Evolutionary conservation across 495 filamentous ascomycete species (phyloP), one percentile per base, ranked within the genome.

Genomic region (Aspergillus incahuasiensis): DNA sequence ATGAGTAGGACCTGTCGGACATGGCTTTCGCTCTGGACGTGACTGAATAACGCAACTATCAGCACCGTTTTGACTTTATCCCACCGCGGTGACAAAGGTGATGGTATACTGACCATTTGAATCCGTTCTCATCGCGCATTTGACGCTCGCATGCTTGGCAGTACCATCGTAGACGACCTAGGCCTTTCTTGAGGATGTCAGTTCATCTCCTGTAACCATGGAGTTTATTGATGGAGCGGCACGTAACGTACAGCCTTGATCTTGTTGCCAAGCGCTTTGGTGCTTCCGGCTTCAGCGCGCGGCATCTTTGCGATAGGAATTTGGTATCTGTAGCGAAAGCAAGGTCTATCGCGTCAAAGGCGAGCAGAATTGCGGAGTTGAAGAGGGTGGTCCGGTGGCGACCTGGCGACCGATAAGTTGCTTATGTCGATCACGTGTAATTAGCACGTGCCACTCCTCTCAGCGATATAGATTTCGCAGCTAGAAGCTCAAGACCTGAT

Each of bases 101-200:
- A 11, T 2, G 9, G 12, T 15, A 32, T 22, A 55, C 63, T 63
- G 43, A 68, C 63, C 75, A 79, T 62, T 81, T 81, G 57, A 78
- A 82, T 3, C 78, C 79, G 49, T 81, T 82, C 47, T 77, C 75
- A 54, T 81, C 77, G 39, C 75, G 68, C 67, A 74, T 71, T 50
- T 82, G 76, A n/a, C 68, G 66, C 52, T 77, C 62, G 59, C 77
- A 81, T 32, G 72, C 70, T 52, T 76, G 72, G 53, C 73, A 76
- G 70, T 90, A 96, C 86, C 89, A 97, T 48, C 91, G 79, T 4
- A 97, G 77, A 0, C 92, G 79, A 58, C 91, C 89, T 1, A 96
- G 77, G 39, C 92, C 92, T 74, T 91, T 92, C 59, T 85, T 76
- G 12, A 32, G 5, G 39, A 68, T 43, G 53, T 61, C 52, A 64